Evolutionary conservation across 768 basidiomycete genomes (phyloP).

Genomic region (Xerocomellus chrysenteron): DNA sequence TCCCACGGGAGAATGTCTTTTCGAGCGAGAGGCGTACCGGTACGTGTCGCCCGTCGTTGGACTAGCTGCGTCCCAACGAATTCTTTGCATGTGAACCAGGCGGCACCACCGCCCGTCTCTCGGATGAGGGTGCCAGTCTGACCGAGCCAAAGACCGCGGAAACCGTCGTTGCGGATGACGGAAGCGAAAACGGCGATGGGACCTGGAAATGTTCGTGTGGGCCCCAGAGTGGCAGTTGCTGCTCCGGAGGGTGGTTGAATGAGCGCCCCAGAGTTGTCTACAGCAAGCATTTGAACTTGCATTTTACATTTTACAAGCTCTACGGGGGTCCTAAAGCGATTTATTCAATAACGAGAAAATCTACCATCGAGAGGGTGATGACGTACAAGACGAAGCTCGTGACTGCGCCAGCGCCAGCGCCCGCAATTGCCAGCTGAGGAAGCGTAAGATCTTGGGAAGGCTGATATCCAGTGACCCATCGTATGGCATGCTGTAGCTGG

Average conservation of each 20-base stretch:
- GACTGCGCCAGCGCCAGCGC: constrained; percentile 81
- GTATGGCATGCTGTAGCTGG: constrained; percentile 65
- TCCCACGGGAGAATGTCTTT: constrained; percentile 70
- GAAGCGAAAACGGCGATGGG: constrained; percentile 65
- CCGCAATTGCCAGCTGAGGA: constrained; percentile 73
- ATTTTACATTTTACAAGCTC: constrained; percentile 97
- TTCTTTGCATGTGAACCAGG: constrained; percentile 93
- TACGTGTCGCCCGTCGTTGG: constrained; percentile 39
- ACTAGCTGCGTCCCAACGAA: constrained; percentile 63
- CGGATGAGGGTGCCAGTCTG: constrained; percentile 92
- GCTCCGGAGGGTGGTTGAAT: constrained; percentile 15
- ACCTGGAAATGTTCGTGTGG: constrained; percentile 53
- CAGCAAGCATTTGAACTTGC: constrained; percentile 88
- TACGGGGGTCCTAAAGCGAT: constrained; percentile 70
- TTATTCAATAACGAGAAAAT: neutral
- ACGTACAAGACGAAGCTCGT: constrained; percentile 87
- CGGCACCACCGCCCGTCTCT: constrained; percentile 86
- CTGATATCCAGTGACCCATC: constrained; percentile 37
- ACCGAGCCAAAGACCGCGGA: constrained; percentile 93
- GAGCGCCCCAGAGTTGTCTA: constrained; percentile 17
- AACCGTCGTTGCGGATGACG: constrained; percentile 63
- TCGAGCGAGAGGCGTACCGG: constrained; percentile 31
- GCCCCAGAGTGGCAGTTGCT: constrained; percentile 12
- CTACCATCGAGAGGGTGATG: no score
- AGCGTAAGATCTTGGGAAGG: constrained; percentile 49